Evolutionary conservation across 257 asterid genomes (phyloP).

Genomic region (Paraleonurus japonicus): DNA sequence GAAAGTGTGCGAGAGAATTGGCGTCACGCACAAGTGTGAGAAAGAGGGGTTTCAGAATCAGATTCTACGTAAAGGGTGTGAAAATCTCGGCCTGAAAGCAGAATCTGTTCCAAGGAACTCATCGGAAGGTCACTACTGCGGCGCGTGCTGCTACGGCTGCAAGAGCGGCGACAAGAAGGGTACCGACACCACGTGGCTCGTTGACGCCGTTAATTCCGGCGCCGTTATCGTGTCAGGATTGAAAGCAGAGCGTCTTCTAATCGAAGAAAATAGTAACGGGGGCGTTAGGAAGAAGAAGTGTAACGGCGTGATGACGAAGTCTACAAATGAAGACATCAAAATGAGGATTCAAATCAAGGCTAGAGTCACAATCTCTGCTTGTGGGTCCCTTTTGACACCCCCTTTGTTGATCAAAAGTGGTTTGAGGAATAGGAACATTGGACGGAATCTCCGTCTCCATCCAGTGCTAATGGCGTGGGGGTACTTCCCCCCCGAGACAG

Average conservation of each 20-base stretch:
- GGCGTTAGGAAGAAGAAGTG: conserved; percentile 41
- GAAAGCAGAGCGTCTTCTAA: conserved; percentile 55
- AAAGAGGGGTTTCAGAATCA: conserved; percentile 77
- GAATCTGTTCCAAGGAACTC: conserved; percentile 65
- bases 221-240: conserved; percentile 74
- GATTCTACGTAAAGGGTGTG: conserved; percentile 68
- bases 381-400: conserved; percentile 85
- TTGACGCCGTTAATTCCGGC: conserved; percentile 71
- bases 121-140: conserved; percentile 64
- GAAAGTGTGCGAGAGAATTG: conserved; percentile 61
- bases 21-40: conserved; percentile 55
- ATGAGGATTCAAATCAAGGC: conserved; percentile 52
- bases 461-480: conserved; percentile 98
- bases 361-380: conserved; percentile 68
- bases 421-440: conserved; percentile 58
- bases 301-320: conserved; percentile 57
- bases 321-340: conserved; percentile 31
- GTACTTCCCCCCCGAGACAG: conserved; percentile 48
- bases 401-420: conserved; percentile 77
- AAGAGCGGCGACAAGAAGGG: conserved; percentile 79
- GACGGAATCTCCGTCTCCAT: conserved; percentile 79
- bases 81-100: conserved; percentile 53
- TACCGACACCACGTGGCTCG: conserved; percentile 83
- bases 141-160: conserved; percentile 81
- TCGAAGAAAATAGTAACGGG: conserved; percentile 20